These are phyloP conservation scores for Chlamydomonas reinhardtii DNA, from an alignment of 163 green algal species.

Conservation along the genomic window DNA sequence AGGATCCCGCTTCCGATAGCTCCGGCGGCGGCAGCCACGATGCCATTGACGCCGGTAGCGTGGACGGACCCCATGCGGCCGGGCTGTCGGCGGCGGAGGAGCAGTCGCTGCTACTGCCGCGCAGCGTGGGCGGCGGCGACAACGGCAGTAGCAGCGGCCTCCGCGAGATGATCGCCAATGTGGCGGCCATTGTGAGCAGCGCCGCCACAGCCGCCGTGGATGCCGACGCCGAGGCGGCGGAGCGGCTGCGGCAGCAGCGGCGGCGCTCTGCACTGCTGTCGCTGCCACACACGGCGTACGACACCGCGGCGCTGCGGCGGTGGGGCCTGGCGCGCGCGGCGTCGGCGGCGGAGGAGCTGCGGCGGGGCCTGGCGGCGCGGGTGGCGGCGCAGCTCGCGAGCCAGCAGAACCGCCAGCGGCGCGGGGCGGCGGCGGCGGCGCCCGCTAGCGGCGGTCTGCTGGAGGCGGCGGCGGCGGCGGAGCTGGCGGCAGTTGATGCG, in stretches of 20 bases:
- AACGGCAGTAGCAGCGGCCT: neutral
- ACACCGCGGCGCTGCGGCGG: neutral
- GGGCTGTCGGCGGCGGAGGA: neutral
- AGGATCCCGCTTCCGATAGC: neutral
- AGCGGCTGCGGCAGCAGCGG: neutral
- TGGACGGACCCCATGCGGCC: neutral
- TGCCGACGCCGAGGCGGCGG: neutral
- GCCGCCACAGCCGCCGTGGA: neutral
- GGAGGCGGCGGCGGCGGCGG: no score
- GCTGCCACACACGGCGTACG: slow-evolving; percentile 6
- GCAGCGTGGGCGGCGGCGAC: neutral
- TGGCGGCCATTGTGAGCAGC: neutral
- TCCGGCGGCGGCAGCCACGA: neutral
- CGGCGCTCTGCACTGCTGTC: slow-evolving; percentile 22
- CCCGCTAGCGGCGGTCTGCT: no score
- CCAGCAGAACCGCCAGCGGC: no score
- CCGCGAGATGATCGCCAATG: no score
- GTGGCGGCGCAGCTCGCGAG: neutral
- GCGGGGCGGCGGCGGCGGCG: neutral
- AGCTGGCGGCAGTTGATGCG: neutral
- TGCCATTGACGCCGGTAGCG: neutral
- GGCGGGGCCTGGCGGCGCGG: neutral
- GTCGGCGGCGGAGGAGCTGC: slow-evolving; percentile 1
- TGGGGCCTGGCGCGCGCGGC: neutral
- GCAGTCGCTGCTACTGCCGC: neutral